Evolutionary conservation across 2,329 filamentous ascomycete genomes (phyloP).

Genomic region (Proliferodiscus dingleyae): DNA sequence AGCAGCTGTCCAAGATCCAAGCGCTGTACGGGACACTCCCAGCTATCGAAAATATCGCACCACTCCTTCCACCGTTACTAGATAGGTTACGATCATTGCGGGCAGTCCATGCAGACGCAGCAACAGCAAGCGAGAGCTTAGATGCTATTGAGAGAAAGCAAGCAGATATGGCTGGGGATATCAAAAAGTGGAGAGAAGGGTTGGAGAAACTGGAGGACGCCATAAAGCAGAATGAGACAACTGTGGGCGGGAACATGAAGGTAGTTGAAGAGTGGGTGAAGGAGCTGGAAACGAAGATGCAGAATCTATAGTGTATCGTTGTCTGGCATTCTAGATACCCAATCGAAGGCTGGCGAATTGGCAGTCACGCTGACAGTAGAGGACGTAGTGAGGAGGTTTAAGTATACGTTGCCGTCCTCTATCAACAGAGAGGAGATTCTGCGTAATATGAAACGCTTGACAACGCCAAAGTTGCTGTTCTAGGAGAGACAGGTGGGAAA

Average conservation of each 20-base stretch:
- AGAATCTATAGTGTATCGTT: conserved; percentile 35
- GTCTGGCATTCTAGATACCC: conserved; percentile 25
- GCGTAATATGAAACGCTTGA: too few relatives aligned
- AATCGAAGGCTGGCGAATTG: too few relatives aligned
- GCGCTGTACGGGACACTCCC: conserved; percentile 84
- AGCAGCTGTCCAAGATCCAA: conserved; percentile 83
- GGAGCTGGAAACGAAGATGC: conserved; percentile 74
- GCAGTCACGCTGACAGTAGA: too few relatives aligned
- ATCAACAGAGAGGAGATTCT: too few relatives aligned
- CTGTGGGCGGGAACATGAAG: conserved; percentile 74
- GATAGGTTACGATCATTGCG: conserved; percentile 80
- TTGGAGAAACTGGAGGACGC: conserved; percentile 73
- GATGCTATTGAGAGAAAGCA: conserved; percentile 75
- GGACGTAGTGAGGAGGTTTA: too few relatives aligned
- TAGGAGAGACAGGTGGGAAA: too few relatives aligned
- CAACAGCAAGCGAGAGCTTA: conserved; percentile 71
- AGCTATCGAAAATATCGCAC: conserved; percentile 80
- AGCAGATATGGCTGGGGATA: conserved; percentile 74
- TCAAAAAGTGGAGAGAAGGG: conserved; percentile 80
- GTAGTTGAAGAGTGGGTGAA: conserved; percentile 87
- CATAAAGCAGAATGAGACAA: conserved; percentile 63
- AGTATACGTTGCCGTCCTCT: too few relatives aligned
- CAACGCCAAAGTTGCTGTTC: too few relatives aligned
- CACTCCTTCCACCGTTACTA: conserved; percentile 77
- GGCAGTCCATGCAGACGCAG: conserved; percentile 81